Base-by-base conservation (phyloP, 176 grass and related monocot species). In the Carex pumila region DNA sequence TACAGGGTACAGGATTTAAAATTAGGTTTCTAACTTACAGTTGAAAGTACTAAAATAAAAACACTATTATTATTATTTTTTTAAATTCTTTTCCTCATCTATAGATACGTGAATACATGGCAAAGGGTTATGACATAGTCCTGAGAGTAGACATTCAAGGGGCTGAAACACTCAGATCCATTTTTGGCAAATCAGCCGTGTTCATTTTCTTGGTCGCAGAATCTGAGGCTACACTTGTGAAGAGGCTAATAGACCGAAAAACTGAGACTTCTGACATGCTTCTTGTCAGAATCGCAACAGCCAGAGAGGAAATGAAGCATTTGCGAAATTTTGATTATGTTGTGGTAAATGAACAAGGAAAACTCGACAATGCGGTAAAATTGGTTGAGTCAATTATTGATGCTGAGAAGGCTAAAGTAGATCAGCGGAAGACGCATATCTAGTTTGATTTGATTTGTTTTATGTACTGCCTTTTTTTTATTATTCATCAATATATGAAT, bases 81-180 rank as follows among this genome's bases (percentile, higher is more conserved):
- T 12, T 62, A 72, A 58, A 57, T 72, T 31, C 30, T 78, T 47
- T 71, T 87, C 39, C 25, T 66, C 29, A 9, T 52, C 5, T 86
- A 37, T 82, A 98, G 95, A 93, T 98, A 60, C 96, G 93, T 2
- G 91, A 98, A 86, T 91, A 95, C 88, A 95, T 98, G 96, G 88
- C 86, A 18, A 95, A 92, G 85, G 96, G 91, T 56, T 91, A 55
- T 89, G 92, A 98, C 80, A 95, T 98, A 84, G 91, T 95, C 37
- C 88, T 98, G 61, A 94, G 95, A 86, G 95, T 98, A 41, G 95
- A 98, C 83, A 95, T 98, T 87, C 92, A 93, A 93, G 95, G 95
- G 66, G 92, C 95, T 76, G 88, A 90, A 70, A 98, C 95, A 58
- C 75, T 98, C 47, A 87, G 80, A 85, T 86, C 90, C 41, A 93